A percentile compares a stretch with the other conserved stretches of the same genome.
These are phyloP conservation scores for Aristolochia contorta DNA, from an alignment of 164 flowering plant species.

Conservation along the genomic window DNA sequence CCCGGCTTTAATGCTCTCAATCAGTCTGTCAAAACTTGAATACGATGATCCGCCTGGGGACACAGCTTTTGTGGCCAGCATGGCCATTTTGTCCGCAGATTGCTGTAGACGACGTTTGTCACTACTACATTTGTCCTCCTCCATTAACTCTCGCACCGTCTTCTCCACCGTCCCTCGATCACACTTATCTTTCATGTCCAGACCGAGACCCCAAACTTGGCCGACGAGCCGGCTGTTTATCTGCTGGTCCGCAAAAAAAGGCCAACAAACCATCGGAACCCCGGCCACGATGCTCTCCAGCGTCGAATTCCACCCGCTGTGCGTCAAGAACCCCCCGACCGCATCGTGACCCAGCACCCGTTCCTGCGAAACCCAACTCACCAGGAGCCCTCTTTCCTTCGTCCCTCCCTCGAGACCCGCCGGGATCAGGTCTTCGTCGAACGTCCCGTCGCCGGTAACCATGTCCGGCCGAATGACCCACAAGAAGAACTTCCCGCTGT, in stretches of 20 bases:
- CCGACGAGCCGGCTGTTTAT: conserved; percentile 17
- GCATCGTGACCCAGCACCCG: conserved; percentile 19
- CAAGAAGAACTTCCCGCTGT: conserved; percentile 29
- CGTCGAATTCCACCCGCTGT: conserved; percentile 28
- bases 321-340: conserved; percentile 28
- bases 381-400: conserved; percentile 18
- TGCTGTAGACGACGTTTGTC: no score
- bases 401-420: conserved; percentile 14
- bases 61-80: conserved; percentile 9
- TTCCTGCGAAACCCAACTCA: conserved; percentile 26
- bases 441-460: conserved; percentile 4
- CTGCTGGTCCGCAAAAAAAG: conserved; percentile 19
- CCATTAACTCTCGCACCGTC: conserved; percentile 27
- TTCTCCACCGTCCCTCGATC: conserved; percentile 19
- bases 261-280: conserved; percentile 26
- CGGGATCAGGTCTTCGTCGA: conserved; percentile 9
- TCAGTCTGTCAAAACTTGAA: conserved; percentile 12
- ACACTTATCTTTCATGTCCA: conserved; percentile 24
- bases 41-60: conserved; percentile 22
- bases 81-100: conserved; percentile 9
- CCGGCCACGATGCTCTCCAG: conserved; percentile 17
- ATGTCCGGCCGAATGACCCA: conserved; percentile 39
- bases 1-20: conserved; percentile 17
- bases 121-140: no score
- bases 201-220: conserved; percentile 21